Evolutionary conservation across 192 early-diverging fungal genomes (phyloP), one percentile per base, ranked within the genome.

Genomic region (Coemansia sp.): DNA sequence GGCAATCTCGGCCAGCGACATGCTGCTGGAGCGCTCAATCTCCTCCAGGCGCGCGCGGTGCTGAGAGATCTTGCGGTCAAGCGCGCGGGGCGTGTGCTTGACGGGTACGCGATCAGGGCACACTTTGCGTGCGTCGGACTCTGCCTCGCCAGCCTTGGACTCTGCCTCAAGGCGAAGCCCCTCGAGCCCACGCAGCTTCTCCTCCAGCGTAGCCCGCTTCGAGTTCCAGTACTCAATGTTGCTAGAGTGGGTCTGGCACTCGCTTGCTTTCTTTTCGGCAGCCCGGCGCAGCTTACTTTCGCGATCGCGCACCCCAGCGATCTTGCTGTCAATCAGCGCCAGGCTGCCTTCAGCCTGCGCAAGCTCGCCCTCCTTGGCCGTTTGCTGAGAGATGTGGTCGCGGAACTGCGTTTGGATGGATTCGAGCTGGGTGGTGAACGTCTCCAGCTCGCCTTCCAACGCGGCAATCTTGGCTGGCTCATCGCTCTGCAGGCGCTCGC

Each of bases 51-150:
- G 66, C 0, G 50, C 64, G 16, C 75, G 56, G 41, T 75, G 64
- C 16, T 80, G 53, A 13, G 64, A 66, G 16, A 89, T 81, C 38
- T 81, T 62, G 4, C 77, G 74, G 45, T 94, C 82, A 17, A 91
- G 72, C 22, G 70, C 68, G 1, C 57, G 29, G 0, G 54, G 48
- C 9, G 75, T 18, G 18, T 68, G 65, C 17, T 63, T 67, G 0
- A 75, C 75, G 22, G 76, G 45, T 0, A 93, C 82, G 6, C 88
- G 81, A 47, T 83, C 80, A 0, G 69, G 55, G 43, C 82, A 81
- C 29, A 82, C 75, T 20, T 64, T 56, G 43, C 44, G 64, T 0
- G 86, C 85, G 28, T 82, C 54, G 3, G 40, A 54, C n/a, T 58
- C 77, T 26, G 67, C 66, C 32, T 79, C 73, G 35, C 73, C 45